Evolutionary conservation across 2,329 filamentous ascomycete genomes (phyloP).

Genomic region (Triangularia verruculosa): DNA sequence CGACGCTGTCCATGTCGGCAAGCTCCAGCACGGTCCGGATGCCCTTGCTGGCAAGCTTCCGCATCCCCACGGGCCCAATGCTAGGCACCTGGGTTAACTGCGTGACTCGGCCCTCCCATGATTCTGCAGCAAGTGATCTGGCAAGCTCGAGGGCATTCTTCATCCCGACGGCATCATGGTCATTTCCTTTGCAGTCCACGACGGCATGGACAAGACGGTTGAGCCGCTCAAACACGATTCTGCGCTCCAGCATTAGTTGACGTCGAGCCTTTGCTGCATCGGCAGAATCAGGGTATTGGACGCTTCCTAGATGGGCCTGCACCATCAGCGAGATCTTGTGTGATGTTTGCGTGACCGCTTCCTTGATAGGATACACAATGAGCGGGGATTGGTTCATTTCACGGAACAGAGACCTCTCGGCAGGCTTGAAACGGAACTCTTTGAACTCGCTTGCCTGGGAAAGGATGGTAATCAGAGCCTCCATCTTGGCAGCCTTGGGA

Average conservation of each 20-base stretch:
- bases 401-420: constrained; percentile 68
- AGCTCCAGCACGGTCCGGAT: constrained; percentile 72
- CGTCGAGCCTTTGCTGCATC: constrained; percentile 50
- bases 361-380: constrained; percentile 69
- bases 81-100: constrained; percentile 81
- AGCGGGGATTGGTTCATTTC: constrained; percentile 66
- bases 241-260: constrained; percentile 60
- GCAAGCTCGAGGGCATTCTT: constrained; percentile 72
- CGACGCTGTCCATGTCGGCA: constrained; percentile 60
- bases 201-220: constrained; percentile 71
- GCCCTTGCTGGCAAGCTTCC: constrained; percentile 68
- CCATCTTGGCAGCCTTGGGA: constrained; percentile 56
- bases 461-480: constrained; percentile 64
- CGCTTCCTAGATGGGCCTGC: constrained; percentile 68
- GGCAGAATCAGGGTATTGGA: constrained; percentile 56
- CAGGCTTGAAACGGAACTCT: constrained; percentile 66
- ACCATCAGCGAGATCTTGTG: constrained; percentile 78
- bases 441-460: constrained; percentile 70
- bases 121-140: constrained; percentile 68
- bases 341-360: constrained; percentile 59
- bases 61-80: constrained; percentile 71
- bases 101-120: constrained; percentile 78
- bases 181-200: constrained; percentile 64
- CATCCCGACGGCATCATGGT: constrained; percentile 62
- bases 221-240: constrained; percentile 63